Percentiles rank a stretch among this genome's conserved stretches.
phyloP scores from a whole-genome alignment of 345 rosid species.

The Acer yangbiense region DNA sequence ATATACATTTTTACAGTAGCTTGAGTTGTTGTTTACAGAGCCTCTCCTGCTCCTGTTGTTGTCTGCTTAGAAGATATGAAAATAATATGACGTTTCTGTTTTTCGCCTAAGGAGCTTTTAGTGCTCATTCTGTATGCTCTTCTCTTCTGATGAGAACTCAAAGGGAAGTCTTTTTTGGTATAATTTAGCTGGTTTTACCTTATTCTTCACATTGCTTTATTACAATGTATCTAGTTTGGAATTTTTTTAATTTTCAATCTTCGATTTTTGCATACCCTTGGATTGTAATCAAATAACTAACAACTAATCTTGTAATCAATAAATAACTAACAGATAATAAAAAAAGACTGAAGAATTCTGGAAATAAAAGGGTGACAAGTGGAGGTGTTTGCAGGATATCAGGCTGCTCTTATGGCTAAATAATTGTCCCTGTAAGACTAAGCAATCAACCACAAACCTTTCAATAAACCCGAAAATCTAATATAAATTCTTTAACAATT shows the following conservation, averaged over 20 bases:
- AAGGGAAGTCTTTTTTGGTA: no score
- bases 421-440: conserved; percentile 22
- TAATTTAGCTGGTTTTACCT: no score
- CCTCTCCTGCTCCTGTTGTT: conserved; percentile 2
- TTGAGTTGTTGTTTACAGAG: conserved; percentile 12
- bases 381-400: conserved; percentile 18
- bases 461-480: not conserved
- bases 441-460: conserved; percentile 8
- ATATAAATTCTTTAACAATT: not conserved
- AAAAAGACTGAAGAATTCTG: no score
- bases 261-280: no score
- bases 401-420: conserved; percentile 22
- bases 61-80: conserved; percentile 1
- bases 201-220: no score
- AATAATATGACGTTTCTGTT: not conserved
- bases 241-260: no score
- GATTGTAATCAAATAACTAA: no score
- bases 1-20: not conserved
- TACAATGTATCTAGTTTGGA: no score
- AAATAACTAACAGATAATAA: no score
- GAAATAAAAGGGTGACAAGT: conserved; percentile 15
- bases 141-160: not conserved
- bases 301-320: no score
- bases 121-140: not conserved
- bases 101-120: not conserved